Evolutionary conservation across 805 yeast species (phyloP).

Genomic region (Dipodascopsis uninucleata): DNA sequence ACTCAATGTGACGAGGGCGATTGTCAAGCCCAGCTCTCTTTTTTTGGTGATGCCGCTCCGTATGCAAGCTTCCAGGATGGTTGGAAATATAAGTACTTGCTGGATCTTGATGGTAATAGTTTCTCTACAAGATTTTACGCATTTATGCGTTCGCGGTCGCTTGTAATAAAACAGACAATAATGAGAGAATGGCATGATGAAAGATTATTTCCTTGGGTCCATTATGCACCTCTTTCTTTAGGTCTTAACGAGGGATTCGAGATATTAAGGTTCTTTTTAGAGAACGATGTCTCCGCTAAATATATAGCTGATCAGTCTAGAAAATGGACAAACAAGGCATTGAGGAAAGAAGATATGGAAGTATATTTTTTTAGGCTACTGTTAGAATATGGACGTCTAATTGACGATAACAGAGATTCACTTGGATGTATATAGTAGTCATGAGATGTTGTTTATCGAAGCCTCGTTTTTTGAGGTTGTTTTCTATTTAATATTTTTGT

Average conservation of each 20-base stretch:
- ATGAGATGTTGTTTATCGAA: slow-evolving; percentile 1
- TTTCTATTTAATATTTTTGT: not conserved
- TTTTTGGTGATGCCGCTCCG: slow-evolving; percentile 16
- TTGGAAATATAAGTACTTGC: slow-evolving; percentile 25
- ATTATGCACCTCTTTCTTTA: slow-evolving; percentile 28
- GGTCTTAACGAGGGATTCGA: slow-evolving; percentile 27
- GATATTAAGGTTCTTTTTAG: slow-evolving; percentile 16
- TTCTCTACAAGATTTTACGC: slow-evolving; percentile 28
- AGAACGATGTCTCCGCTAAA: slow-evolving; percentile 22
- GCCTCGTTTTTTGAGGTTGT: not conserved
- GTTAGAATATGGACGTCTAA: slow-evolving; percentile 29
- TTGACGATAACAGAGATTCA: slow-evolving; percentile 29
- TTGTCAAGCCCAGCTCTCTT: slow-evolving; percentile 12
- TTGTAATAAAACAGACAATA: slow-evolving; percentile 28
- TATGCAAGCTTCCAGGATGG: slow-evolving; percentile 13
- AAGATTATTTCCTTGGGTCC: slow-evolving; percentile 30
- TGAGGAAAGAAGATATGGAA: slow-evolving; percentile 28
- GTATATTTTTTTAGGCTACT: slow-evolving; percentile 28
- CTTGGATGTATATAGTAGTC: slow-evolving; percentile 21
- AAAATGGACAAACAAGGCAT: slow-evolving; percentile 21
- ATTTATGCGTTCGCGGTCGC: slow-evolving; percentile 23
- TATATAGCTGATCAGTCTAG: slow-evolving; percentile 22
- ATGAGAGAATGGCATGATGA: slow-evolving; percentile 31
- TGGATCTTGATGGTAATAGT: slow-evolving; percentile 30
- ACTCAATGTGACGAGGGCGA: slow-evolving; percentile 24